Base-by-base conservation (phyloP, 1,139 yeast species). In the Pichia inconspicua region DNA sequence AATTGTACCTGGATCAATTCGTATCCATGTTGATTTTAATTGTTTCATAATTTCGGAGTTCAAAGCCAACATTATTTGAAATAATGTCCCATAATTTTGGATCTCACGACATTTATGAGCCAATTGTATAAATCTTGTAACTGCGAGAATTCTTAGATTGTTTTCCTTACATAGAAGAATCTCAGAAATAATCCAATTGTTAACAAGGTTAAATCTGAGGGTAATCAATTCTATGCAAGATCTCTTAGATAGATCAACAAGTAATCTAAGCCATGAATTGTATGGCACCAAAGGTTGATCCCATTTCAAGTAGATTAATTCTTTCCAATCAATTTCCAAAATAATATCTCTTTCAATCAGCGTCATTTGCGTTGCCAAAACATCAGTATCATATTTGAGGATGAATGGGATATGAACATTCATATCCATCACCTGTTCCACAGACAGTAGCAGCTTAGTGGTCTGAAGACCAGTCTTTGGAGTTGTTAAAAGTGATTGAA, bases 121-220 rank as follows among this genome's bases (percentile, higher is more conserved):
- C 52, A 90, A 69, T 58, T 88, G 96, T 50, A 92, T 86, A 59
- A 87, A 87, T 56, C 94, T 71, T 22, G 89, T 80, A 15, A 90
- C 77, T 1, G 90, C 75, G 48, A 77, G 74, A 40, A 80, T 80
- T 54, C 92, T 72, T 58, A 84, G 80, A 12, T 68, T 70, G 38
- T 75, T 68, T 40, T 73, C 70, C 48, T 73, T 73, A 9, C 96
- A 87, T 53, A 92, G 68, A 15, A 88, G 65, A 47, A 92, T 77
- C 66, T 92, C 96, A 1, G 96, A 86, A 40, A 87, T 82, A 44
- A 89, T 82, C 98, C 98, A 92, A 61, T 87, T 87, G 7, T 87
- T 88, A 74, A 87, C 84, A 48, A 92, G 69, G 60, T 90, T 89
- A 70, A 90, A 92, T 55, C 98, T 73, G 0, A 95, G 77, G 47